phyloP scores from a whole-genome alignment of 805 yeast species.

The Metschnikowia picachoensis region DNA sequence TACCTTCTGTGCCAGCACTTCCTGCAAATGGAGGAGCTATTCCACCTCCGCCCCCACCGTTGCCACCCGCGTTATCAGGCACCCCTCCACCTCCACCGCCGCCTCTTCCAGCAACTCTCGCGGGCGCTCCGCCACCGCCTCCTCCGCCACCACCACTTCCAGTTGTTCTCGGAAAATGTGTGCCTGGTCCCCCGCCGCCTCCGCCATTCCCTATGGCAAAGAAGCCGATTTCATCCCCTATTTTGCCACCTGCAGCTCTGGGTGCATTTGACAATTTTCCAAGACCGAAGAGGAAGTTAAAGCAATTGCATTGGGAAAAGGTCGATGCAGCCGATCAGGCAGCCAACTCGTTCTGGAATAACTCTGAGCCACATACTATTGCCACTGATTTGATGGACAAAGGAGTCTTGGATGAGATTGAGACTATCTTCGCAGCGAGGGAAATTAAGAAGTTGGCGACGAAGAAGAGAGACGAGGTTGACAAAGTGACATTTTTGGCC shows the following conservation, averaged over 20 bases:
- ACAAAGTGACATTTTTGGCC: conserved; percentile 54
- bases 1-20: neutral
- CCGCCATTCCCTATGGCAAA: conserved; percentile 17
- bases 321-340: conserved; percentile 44
- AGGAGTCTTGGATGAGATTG: conserved; percentile 67
- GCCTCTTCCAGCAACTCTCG: conserved; percentile 10
- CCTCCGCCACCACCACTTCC: conserved; percentile 19
- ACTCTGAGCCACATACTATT: conserved; percentile 38
- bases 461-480: conserved; percentile 39
- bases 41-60: conserved; percentile 28
- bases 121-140: conserved; percentile 3
- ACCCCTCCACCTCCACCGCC: conserved; percentile 21
- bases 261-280: conserved; percentile 47
- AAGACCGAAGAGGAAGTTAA: conserved; percentile 56
- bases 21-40: conserved; percentile 11
- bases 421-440: conserved; percentile 54
- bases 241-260: conserved; percentile 17
- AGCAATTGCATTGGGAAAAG: conserved; percentile 83
- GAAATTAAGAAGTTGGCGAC: conserved; percentile 45
- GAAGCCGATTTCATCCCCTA: conserved; percentile 6
- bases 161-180: conserved; percentile 13
- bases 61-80: conserved; percentile 8
- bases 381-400: conserved; percentile 48
- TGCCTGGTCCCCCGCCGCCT: conserved; percentile 25
- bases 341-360: conserved; percentile 62